Evolutionary conservation across 768 basidiomycete species (phyloP).

Genomic region (Mycena rosella): DNA sequence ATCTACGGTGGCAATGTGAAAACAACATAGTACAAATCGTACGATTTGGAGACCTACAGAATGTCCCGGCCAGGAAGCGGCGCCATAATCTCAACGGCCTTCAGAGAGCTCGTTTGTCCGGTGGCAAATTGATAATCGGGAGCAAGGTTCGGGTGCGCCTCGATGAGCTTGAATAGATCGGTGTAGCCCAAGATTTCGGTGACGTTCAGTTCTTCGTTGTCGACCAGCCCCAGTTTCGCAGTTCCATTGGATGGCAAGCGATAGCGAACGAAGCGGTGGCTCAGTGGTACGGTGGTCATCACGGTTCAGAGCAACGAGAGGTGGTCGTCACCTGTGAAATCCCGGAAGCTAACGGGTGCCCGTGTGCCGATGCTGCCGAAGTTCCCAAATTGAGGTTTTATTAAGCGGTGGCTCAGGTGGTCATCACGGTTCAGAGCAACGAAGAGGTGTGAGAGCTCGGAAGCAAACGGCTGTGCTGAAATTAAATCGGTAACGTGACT

Average conservation of each 20-base stretch:
- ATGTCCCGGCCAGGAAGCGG: conserved; percentile 37
- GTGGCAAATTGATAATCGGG: conserved; percentile 28
- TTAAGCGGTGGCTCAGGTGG: conserved; percentile 32
- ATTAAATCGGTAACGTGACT: too few species aligned
- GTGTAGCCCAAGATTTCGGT: conserved; percentile 29
- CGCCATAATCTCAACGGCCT: conserved; percentile 28
- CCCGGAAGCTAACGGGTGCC: conserved; percentile 19
- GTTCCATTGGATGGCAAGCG: conserved; percentile 1
- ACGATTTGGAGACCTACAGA: conserved; percentile 13
- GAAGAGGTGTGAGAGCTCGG: too few species aligned
- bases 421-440: too few species aligned
- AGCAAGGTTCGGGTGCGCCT: conserved; percentile 33
- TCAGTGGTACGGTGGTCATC: not conserved
- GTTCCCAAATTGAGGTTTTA: too few species aligned
- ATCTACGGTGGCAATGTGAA: not conserved
- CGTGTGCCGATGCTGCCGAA: not conserved
- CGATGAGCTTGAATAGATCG: conserved; percentile 37
- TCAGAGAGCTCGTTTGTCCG: conserved; percentile 14
- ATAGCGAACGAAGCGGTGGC: conserved; percentile 36
- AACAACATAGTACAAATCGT: not conserved
- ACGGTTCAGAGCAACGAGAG: too few species aligned
- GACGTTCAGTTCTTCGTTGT: conserved; percentile 26
- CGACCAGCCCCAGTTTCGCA: conserved; percentile 34
- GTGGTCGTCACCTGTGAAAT: too few species aligned
- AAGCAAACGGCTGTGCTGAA: conserved; percentile 15